Conservation (phyloP, 164 flowering plant species). For the Vitis labrusca region DNA sequence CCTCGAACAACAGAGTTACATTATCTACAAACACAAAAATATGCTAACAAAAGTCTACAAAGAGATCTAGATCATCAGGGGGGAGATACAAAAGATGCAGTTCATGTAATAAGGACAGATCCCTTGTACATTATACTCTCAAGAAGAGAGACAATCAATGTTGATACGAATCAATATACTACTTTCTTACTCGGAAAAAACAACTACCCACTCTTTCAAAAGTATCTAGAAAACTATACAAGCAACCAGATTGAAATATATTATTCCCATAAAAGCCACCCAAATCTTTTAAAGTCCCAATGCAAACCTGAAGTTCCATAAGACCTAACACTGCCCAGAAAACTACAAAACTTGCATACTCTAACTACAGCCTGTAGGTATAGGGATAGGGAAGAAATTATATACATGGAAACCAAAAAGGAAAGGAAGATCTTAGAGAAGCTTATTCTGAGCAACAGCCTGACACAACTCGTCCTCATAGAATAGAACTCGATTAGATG, state of each 20-base stretch:
- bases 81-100: no score
- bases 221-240: constrained; percentile 30
- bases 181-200: not conserved
- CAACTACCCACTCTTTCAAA: constrained; percentile 15
- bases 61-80: no score
- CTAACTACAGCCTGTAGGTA: constrained; percentile 11
- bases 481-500: constrained; percentile 79
- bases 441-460: constrained; percentile 95
- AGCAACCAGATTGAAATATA: constrained; percentile 11
- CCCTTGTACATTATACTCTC: no score
- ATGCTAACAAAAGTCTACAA: no score
- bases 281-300: constrained; percentile 12
- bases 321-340: constrained; percentile 18
- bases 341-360: constrained; percentile 39
- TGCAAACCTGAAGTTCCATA: constrained; percentile 9
- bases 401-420: constrained; percentile 34
- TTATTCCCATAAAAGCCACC: constrained; percentile 14
- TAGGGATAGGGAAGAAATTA: constrained; percentile 17
- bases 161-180: no score
- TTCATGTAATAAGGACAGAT: no score
- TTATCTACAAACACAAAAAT: no score
- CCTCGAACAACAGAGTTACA: no score
- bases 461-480: constrained; percentile 93
- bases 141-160: no score
- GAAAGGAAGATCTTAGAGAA: constrained; percentile 37